A percentile compares a stretch with the other conserved stretches of the same genome.
Conservation (phyloP, 2,329 filamentous ascomycete species). For the Fusarium xyrophilum region DNA sequence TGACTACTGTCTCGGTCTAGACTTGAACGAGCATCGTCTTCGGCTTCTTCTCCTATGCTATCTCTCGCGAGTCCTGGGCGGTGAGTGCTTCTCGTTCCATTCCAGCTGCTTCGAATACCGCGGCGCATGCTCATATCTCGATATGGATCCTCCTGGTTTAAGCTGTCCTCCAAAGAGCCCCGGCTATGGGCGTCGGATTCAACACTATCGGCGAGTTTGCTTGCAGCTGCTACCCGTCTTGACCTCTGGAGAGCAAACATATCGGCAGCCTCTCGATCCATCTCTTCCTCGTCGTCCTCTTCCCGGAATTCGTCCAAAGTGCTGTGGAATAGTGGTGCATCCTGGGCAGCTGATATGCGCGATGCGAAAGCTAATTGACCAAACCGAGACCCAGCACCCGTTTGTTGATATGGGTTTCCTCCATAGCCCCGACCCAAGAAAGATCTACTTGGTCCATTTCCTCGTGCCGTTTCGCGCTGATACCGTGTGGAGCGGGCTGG, state of each 20-base stretch:
- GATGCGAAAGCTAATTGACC: slow-evolving; percentile 78
- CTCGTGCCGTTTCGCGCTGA: slow-evolving; percentile 44
- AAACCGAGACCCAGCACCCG: slow-evolving; percentile 72
- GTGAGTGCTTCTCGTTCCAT: slow-evolving; percentile 57
- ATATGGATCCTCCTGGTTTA: slow-evolving; percentile 46
- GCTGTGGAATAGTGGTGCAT: slow-evolving; percentile 94
- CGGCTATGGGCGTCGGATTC: slow-evolving; percentile 69
- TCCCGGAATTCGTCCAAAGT: slow-evolving; percentile 89
- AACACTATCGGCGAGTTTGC: slow-evolving; percentile 82
- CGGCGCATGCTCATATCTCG: slow-evolving; percentile 56
- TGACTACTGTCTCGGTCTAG: slow-evolving; percentile 43
- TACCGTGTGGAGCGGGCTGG: slow-evolving; percentile 46
- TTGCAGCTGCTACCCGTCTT: slow-evolving; percentile 84
- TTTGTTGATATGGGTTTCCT: slow-evolving; percentile 85
- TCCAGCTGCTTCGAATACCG: slow-evolving; percentile 71
- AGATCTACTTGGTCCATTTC: slow-evolving; percentile 48
- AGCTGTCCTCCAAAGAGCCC: slow-evolving; percentile 47
- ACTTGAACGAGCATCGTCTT: slow-evolving; percentile 50
- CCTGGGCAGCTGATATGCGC: slow-evolving; percentile 72
- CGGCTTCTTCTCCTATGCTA: slow-evolving; percentile 51
- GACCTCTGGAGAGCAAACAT: slow-evolving; percentile 91
- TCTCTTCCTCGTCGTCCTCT: slow-evolving; percentile 90
- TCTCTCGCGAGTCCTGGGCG: slow-evolving; percentile 41
- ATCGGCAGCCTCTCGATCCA: slow-evolving; percentile 90
- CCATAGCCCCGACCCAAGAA: slow-evolving; percentile 56